Percentiles rank a stretch among this genome's conserved stretches.
These are phyloP conservation scores for Talaromyces ruber DNA, from an alignment of 495 filamentous ascomycete species.

Conservation along the genomic window DNA sequence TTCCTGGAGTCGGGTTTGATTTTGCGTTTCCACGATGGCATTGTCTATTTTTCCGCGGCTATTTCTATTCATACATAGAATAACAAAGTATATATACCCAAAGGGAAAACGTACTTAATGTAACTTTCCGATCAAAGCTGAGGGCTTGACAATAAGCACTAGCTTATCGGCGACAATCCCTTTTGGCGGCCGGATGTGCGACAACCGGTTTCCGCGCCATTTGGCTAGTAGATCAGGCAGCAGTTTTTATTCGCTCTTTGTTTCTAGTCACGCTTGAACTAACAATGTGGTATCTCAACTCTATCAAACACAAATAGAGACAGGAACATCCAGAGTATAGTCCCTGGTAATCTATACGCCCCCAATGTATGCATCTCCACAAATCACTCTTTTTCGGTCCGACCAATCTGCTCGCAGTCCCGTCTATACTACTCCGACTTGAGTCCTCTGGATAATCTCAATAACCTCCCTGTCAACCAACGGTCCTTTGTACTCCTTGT, in stretches of 20 bases:
- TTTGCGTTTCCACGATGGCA: slow-evolving; percentile 22
- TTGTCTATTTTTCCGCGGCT: neutral
- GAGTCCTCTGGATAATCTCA: slow-evolving; percentile 2
- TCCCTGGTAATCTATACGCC: neutral
- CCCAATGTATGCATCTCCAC: neutral
- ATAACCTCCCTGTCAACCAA: slow-evolving; percentile 11
- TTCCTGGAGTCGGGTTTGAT: slow-evolving; percentile 10
- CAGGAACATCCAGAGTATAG: neutral
- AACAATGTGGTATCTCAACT: neutral
- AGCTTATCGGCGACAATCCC: neutral
- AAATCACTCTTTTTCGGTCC: neutral
- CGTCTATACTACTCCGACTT: neutral
- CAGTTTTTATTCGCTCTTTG: neutral
- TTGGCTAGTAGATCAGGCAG: neutral
- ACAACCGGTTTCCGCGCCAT: neutral
- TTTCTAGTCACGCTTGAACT: neutral
- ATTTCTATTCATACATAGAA: neutral
- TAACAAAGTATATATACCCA: neutral
- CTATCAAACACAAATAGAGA: neutral
- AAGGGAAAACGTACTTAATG: neutral
- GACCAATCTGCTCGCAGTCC: neutral
- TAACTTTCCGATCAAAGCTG: neutral
- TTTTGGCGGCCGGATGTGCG: neutral
- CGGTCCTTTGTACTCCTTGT: slow-evolving; percentile 20
- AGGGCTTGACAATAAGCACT: neutral